These are phyloP conservation scores for Kluyveromyces lactis DNA, from an alignment of 805 yeast genomes.

Conservation along the genomic window DNA sequence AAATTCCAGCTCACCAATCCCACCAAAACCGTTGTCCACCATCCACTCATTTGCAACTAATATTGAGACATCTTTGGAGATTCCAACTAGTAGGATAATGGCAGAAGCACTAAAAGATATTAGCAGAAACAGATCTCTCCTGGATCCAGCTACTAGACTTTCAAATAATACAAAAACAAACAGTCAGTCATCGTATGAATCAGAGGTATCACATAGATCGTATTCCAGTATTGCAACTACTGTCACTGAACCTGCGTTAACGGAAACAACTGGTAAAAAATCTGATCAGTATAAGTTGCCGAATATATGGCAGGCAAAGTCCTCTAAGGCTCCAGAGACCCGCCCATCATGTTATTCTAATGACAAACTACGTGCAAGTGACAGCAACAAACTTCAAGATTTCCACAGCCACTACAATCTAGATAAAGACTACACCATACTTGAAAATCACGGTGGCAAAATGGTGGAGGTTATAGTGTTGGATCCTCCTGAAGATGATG, in stretches of 20 bases:
- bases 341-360: too few species aligned
- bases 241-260: background rate
- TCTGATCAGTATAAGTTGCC: too few species aligned
- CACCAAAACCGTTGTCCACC: conserved; percentile 17
- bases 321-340: too few species aligned
- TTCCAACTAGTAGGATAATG: background rate
- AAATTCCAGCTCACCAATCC: background rate
- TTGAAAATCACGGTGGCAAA: conserved; percentile 16
- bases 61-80: background rate
- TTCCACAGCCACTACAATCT: too few species aligned
- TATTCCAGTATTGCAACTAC: conserved; percentile 6
- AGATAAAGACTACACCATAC: conserved; percentile 3
- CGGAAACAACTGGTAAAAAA: background rate
- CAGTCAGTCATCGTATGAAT: conserved; percentile 19
- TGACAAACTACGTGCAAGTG: too few species aligned
- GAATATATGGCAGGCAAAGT: too few species aligned
- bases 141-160: conserved; percentile 20
- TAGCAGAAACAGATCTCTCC: background rate
- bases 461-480: conserved; percentile 21
- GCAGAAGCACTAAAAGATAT: background rate
- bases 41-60: conserved; percentile 16
- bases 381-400: too few species aligned
- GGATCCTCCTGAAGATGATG: conserved; percentile 12
- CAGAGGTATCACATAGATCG: conserved; percentile 21
- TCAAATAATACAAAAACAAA: conserved; percentile 14